Evolutionary conservation across 2,329 filamentous ascomycete species (phyloP).

Genomic region (Thelonectria rubi): DNA sequence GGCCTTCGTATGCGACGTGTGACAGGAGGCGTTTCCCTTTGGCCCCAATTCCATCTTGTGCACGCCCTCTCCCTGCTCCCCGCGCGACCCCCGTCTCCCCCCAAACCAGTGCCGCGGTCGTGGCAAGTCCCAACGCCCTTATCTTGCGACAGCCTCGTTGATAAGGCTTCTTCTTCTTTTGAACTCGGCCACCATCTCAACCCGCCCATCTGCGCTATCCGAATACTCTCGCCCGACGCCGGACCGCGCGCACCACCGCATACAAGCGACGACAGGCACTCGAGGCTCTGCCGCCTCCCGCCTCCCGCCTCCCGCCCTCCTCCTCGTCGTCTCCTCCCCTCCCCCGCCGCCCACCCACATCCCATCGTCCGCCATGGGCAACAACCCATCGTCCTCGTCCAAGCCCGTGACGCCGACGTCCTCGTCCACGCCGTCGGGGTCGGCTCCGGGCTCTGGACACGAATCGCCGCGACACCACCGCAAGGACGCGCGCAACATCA

Average conservation of each 20-base stretch:
- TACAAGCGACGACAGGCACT: slow-evolving; percentile 1
- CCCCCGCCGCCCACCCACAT: no score
- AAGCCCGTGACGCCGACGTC: slow-evolving; percentile 47
- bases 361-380: slow-evolving; percentile 47
- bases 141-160: not conserved
- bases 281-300: slow-evolving; percentile 5
- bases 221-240: no score
- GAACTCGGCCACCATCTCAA: not conserved
- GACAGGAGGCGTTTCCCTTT: not conserved
- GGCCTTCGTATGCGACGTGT: not conserved
- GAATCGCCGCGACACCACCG: slow-evolving; percentile 46
- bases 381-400: slow-evolving; percentile 51
- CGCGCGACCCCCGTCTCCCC: not conserved
- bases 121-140: no score
- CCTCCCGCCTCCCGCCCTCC: not conserved
- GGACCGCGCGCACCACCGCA: not conserved
- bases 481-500: slow-evolving; percentile 57
- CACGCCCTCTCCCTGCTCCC: not conserved
- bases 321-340: not conserved
- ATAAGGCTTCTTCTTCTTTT: not conserved
- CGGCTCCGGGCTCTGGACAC: slow-evolving; percentile 40
- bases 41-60: not conserved
- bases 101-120: no score
- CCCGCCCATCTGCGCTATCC: not conserved
- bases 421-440: slow-evolving; percentile 32